Conservation (phyloP, 1,139 yeast species). For the Suhomyces taliae region DNA sequence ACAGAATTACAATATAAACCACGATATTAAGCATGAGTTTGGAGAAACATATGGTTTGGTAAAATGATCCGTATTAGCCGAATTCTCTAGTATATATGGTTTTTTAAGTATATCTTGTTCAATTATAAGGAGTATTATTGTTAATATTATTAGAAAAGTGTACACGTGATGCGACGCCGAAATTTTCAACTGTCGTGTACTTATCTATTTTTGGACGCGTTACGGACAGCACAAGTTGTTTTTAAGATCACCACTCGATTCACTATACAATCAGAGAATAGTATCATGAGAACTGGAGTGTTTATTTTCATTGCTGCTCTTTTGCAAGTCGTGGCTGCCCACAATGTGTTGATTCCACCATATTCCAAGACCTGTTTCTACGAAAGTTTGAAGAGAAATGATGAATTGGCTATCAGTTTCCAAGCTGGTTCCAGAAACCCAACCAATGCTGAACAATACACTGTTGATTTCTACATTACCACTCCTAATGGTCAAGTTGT, state of each 20-base stretch:
- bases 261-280: not conserved
- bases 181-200: conserved; percentile 5
- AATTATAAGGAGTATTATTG: too few relatives aligned
- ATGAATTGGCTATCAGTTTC: conserved; percentile 84
- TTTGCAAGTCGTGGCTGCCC: conserved; percentile 48
- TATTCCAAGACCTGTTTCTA: conserved; percentile 86
- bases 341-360: conserved; percentile 81
- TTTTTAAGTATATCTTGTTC: too few relatives aligned
- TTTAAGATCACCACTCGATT: not conserved
- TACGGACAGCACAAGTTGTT: conserved; percentile 9
- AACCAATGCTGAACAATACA: conserved; percentile 70
- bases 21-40: too few relatives aligned
- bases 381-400: conserved; percentile 78
- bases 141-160: too few relatives aligned
- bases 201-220: conserved; percentile 9
- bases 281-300: conserved; percentile 7
- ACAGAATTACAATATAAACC: too few relatives aligned
- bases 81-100: too few relatives aligned
- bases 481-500: conserved; percentile 61
- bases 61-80: too few relatives aligned
- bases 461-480: conserved; percentile 69
- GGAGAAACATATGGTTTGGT: too few relatives aligned
- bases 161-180: not conserved
- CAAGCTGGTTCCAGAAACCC: conserved; percentile 94
- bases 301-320: conserved; percentile 11